Evolutionary conservation across 2,329 filamentous ascomycete species (phyloP).

Genomic region (Graphiopsis chlorocephala): DNA sequence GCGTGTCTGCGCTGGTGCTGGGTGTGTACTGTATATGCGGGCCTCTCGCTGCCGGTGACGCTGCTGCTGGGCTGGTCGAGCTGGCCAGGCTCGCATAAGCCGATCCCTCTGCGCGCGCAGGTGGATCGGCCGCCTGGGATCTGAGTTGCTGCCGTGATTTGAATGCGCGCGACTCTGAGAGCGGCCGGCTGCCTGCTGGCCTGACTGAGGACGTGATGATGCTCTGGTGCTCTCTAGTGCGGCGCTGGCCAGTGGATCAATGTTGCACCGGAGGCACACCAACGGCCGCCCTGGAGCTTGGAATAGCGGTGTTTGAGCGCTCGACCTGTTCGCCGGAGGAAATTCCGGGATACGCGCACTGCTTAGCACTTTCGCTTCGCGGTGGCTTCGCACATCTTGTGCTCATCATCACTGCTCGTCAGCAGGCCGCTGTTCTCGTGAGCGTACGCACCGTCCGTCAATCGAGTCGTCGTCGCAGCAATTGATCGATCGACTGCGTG

Average conservation of each 20-base stretch:
- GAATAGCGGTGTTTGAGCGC: not conserved
- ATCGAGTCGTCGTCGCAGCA: not conserved
- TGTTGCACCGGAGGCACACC: conserved; percentile 15
- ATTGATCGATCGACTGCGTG: not conserved
- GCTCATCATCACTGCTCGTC: not conserved
- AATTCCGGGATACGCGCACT: not conserved
- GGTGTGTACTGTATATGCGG: not conserved
- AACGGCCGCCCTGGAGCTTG: not conserved
- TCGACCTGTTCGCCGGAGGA: not conserved
- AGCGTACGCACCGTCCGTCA: not conserved
- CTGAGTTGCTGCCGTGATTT: not conserved
- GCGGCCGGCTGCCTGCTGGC: not conserved
- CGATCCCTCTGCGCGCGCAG: conserved; percentile 4
- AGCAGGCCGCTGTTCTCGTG: not conserved
- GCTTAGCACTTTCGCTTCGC: not conserved
- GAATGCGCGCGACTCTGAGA: not conserved
- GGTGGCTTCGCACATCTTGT: not conserved
- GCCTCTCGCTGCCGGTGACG: conserved; percentile 7
- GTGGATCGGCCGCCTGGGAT: conserved; percentile 7
- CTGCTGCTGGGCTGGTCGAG: conserved; percentile 3
- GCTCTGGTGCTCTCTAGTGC: conserved; percentile 13
- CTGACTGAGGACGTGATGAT: not conserved
- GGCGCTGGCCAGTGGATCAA: conserved; percentile 13
- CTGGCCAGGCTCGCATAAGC: conserved; percentile 14
- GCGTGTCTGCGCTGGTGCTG: not conserved